These are phyloP conservation scores for Serendipita indica DNA, from an alignment of 768 basidiomycete genomes.

Conservation along the genomic window DNA sequence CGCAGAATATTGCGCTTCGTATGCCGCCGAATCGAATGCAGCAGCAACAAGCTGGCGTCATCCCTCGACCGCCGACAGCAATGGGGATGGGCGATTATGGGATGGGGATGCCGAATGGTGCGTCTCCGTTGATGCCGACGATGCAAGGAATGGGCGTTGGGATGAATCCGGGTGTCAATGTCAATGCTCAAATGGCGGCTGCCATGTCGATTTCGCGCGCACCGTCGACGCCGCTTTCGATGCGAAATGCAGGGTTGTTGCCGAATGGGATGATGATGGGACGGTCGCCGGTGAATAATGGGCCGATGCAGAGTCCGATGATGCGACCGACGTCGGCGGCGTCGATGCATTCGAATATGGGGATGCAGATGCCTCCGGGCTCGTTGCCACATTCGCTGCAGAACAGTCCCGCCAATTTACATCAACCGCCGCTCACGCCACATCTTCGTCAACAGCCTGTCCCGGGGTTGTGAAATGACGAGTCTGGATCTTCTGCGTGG, in stretches of 20 bases:
- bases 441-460: constrained; percentile 3
- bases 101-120: background rate
- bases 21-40: constrained; percentile 8
- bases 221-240: constrained; percentile 3
- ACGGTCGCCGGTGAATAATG: background rate
- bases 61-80: background rate
- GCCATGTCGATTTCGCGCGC: background rate
- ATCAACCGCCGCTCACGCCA: background rate
- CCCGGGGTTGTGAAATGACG: background rate
- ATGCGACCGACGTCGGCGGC: constrained; percentile 6
- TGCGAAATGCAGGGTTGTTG: background rate
- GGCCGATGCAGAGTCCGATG: constrained; percentile 6
- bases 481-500: background rate
- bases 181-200: background rate
- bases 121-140: background rate
- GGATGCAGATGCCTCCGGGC: background rate
- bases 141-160: background rate
- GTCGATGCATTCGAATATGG: constrained; percentile 8
- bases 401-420: background rate
- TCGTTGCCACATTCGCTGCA: background rate
- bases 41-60: background rate
- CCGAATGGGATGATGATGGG: constrained; percentile 5
- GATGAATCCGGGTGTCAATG: background rate
- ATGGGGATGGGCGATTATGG: background rate
- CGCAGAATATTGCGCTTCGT: constrained; percentile 9